phyloP scores from a whole-genome alignment of 345 rosid genomes.

The Euphorbia pulcherrima region DNA sequence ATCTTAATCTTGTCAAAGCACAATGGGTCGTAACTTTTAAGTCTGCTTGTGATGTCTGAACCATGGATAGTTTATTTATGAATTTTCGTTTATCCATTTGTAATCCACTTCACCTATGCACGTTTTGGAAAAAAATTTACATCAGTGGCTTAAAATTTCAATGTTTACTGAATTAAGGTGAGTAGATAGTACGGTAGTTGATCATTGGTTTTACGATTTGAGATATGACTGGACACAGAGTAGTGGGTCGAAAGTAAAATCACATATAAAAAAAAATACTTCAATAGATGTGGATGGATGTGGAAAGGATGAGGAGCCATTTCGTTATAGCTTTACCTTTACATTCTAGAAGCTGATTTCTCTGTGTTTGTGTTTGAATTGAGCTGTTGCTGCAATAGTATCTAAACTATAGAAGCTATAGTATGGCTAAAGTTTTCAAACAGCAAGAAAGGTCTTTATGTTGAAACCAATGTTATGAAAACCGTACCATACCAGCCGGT shows the following conservation, averaged over 20 bases:
- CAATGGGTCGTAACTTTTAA: neutral
- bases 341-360: neutral
- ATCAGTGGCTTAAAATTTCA: neutral
- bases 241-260: no score
- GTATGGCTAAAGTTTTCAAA: no score
- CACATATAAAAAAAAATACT: no score
- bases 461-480: no score
- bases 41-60: conserved; percentile 3
- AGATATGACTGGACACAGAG: neutral
- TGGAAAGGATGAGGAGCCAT: neutral
- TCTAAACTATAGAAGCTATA: no score
- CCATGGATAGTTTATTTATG: neutral
- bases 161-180: neutral
- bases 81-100: neutral
- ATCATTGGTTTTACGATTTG: neutral
- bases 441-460: no score
- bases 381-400: neutral
- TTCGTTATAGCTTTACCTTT: neutral
- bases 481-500: no score
- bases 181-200: neutral
- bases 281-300: neutral
- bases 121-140: neutral
- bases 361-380: neutral
- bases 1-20: neutral
- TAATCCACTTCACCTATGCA: neutral